A percentile compares a stretch with the other conserved stretches of the same genome.
Evolutionary conservation across 768 basidiomycete genomes (phyloP).

Genomic region (Rhizopogon rudus): DNA sequence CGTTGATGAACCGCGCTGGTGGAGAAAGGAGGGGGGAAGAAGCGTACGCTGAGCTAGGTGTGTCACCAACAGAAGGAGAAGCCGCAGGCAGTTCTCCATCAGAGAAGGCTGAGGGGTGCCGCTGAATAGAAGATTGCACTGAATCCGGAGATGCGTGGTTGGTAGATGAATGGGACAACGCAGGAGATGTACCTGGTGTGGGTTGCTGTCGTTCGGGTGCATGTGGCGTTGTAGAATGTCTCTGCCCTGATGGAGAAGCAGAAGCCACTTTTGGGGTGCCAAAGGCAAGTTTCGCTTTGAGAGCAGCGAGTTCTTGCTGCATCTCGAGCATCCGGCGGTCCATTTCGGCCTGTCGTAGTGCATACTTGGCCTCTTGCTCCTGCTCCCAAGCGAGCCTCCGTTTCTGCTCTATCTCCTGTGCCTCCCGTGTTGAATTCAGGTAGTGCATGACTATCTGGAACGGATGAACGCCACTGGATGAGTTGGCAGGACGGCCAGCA

Average conservation of each 20-base stretch:
- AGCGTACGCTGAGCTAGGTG: conserved; percentile 1
- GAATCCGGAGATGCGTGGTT: conserved; percentile 16
- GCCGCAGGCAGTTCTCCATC: conserved; percentile 1
- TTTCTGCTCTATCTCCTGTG: conserved; percentile 54
- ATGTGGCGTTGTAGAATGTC: too few species aligned
- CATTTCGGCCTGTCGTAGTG: conserved; percentile 52
- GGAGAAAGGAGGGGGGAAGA: conserved; percentile 14
- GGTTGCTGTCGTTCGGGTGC: conserved; percentile 11
- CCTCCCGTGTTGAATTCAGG: conserved; percentile 50
- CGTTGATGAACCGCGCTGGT: conserved; percentile 16
- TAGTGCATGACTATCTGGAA: conserved; percentile 61
- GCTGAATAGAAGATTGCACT: conserved; percentile 1
- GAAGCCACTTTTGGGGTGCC: conserved; percentile 11
- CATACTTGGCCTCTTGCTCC: conserved; percentile 58
- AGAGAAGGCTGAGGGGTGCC: conserved; percentile 1
- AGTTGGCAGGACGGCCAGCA: conserved; percentile 19
- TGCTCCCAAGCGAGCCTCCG: conserved; percentile 65
- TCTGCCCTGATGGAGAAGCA: conserved; percentile 3
- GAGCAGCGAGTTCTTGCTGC: conserved; percentile 45
- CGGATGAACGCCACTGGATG: conserved; percentile 34
- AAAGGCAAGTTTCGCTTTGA: conserved; percentile 36
- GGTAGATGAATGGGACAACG: conserved; percentile 23
- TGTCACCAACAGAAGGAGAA: conserved; percentile 5
- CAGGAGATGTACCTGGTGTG: conserved; percentile 26
- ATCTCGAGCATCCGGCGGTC: conserved; percentile 51